Evolutionary conservation across 176 grass and related monocot genomes (phyloP), one percentile per base, ranked within the genome.

Genomic region (Triticum timopheevii): DNA sequence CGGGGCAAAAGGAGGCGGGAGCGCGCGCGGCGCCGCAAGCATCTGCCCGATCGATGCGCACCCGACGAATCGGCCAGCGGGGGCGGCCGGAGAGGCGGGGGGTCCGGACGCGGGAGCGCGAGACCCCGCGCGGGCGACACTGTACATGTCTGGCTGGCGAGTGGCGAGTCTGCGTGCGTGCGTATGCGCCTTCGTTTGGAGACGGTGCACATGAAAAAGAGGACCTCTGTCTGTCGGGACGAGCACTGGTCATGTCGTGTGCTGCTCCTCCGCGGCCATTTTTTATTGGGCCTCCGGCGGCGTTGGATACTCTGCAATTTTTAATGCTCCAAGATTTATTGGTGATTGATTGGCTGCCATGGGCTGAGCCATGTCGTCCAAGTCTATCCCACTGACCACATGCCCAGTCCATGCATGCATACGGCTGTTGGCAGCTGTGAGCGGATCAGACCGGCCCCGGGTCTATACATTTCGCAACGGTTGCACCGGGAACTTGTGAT

Each of bases 181-280:
- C 13, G 33, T 15, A 0, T 61, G 75, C 64, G 65, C 65, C 59
- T 61, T 17, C 16, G 38, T 39, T 52, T 19, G 83, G 42, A 23
- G 30, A 58, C 33, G 63, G 44, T 2, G 84, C 84, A 69, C 75
- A 61, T 69, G 63, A 40, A 27, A 78, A 69, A 59, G 63, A 40
- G 75, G 23, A 17, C 22, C 58, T 3, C 7, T 31, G 64, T 67
- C 61, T 54, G 19, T 19, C 8, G 9, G 22, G 61, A 15, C 22
- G 58, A 49, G 27, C 72, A 64, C 30, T 5, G 1, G 52, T 31
- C 35, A 9, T 36, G 20, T 69, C 83, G 7, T 28, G 62, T 52
- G 61, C 52, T 30, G n/a, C 39, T 24, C 61, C 83, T 33, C 24
- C 4, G 5, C 40, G 38, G 12, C 40, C 4, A 23, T 76, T 85